Evolutionary conservation across 208 protist species (phyloP).

Genomic region (Leishmania mexicana): DNA sequence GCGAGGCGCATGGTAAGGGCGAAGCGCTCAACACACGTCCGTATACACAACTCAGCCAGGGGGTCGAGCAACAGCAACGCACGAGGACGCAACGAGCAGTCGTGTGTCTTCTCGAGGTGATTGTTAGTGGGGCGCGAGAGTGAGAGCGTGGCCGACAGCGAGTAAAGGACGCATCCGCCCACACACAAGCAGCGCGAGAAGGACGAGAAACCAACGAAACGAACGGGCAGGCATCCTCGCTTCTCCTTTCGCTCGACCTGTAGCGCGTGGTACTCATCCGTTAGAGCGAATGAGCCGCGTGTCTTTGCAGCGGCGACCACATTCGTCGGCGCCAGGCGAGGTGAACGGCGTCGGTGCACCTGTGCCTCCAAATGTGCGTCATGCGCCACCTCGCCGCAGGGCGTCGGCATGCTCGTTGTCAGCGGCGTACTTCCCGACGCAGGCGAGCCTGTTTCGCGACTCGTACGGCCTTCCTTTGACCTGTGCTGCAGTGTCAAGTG

Average conservation of each 20-base stretch:
- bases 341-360: not conserved
- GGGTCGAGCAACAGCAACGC: not conserved
- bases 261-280: not conserved
- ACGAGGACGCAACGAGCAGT: not conserved
- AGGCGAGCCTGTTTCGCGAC: constrained; percentile 5
- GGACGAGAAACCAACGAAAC: not conserved
- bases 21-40: not conserved
- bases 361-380: not conserved
- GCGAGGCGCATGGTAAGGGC: not conserved
- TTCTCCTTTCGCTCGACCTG: not conserved
- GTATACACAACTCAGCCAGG: not conserved
- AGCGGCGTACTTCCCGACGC: not conserved
- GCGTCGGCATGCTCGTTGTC: not conserved
- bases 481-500: not conserved
- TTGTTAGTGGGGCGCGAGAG: not conserved
- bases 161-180: not conserved
- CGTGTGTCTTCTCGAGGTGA: not conserved
- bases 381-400: not conserved
- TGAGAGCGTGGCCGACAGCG: not conserved
- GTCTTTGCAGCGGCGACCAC: not conserved
- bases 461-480: constrained; percentile 8
- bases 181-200: not conserved
- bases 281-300: not conserved
- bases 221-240: not conserved
- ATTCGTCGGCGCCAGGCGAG: not conserved